Conservation (phyloP, 306 rosid species). For the Hippophae tibetana region DNA sequence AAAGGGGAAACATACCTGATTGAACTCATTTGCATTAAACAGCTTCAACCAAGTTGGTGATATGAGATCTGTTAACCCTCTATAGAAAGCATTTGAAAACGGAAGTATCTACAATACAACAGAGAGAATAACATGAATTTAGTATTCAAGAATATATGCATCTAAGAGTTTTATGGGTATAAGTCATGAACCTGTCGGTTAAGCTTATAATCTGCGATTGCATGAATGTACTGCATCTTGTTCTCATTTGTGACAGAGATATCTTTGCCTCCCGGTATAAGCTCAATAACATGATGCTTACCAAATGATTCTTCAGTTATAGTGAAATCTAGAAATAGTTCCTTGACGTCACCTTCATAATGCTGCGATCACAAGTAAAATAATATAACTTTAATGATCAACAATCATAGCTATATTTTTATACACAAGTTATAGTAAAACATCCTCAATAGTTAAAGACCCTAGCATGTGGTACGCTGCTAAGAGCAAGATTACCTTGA, state of each 20-base stretch:
- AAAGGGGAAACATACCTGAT: conserved; percentile 57
- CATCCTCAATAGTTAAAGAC: conserved; percentile 8
- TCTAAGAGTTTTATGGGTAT: background rate
- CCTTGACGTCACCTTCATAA: conserved; percentile 73
- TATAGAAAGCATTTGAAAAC: conserved; percentile 79
- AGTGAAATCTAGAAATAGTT: conserved; percentile 82
- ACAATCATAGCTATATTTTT: conserved; percentile 19
- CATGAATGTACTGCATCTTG: conserved; percentile 94
- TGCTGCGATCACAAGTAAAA: conserved; percentile 51
- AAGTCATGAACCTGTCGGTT: conserved; percentile 67
- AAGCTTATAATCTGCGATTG: conserved; percentile 93
- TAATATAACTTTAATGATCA: conserved; percentile 11
- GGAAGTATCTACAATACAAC: conserved; percentile 66
- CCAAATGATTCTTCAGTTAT: conserved; percentile 95
- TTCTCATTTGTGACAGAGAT: conserved; percentile 70
- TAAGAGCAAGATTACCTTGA: conserved; percentile 59
- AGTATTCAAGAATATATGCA: conserved; percentile 7
- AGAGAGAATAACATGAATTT: conserved; percentile 20
- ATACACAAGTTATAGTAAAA: conserved; percentile 5
- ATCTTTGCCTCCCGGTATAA: conserved; percentile 87
- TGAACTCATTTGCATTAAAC: conserved; percentile 87
- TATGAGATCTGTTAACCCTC: conserved; percentile 87
- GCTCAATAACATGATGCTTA: conserved; percentile 64
- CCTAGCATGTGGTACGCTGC: background rate
- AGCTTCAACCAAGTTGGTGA: conserved; percentile 94